Percentiles rank a stretch among this genome's conserved stretches.
Evolutionary conservation across 176 grass and related monocot species (phyloP).

Genomic region (Olyra latifolia): DNA sequence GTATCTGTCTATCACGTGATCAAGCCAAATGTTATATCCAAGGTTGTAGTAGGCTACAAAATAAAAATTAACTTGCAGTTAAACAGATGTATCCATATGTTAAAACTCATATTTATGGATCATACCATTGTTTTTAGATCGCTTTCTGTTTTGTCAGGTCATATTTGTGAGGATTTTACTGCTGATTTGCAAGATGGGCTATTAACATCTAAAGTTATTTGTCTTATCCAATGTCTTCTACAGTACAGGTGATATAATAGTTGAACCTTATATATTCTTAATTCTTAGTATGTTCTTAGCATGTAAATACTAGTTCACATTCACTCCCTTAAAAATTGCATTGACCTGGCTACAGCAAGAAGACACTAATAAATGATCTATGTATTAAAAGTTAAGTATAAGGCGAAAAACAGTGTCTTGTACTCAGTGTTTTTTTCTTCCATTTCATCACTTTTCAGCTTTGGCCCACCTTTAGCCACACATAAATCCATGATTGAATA

Average conservation of each 20-base stretch:
- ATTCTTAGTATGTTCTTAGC: background rate
- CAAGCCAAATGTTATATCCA: background rate
- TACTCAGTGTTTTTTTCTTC: background rate
- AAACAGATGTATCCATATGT: background rate
- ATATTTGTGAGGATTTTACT: conserved; percentile 49
- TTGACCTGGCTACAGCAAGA: conserved; percentile 1
- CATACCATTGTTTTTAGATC: conserved; percentile 2
- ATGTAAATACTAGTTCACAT: background rate
- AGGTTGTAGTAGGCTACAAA: background rate
- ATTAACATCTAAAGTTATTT: conserved; percentile 58
- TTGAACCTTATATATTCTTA: background rate
- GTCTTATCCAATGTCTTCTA: conserved; percentile 65
- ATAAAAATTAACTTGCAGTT: background rate
- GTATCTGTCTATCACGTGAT: background rate
- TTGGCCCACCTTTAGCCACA: background rate
- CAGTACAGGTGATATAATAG: conserved; percentile 53
- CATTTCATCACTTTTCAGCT: background rate
- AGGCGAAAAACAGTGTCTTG: background rate
- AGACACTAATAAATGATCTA: background rate
- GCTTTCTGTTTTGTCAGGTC: conserved; percentile 39
- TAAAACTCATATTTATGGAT: background rate
- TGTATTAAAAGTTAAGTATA: background rate
- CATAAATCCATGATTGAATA: background rate
- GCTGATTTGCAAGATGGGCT: conserved; percentile 47
- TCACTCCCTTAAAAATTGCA: conserved; percentile 11